phyloP scores from a whole-genome alignment of 768 basidiomycete species.

The Amanita rimosa region DNA sequence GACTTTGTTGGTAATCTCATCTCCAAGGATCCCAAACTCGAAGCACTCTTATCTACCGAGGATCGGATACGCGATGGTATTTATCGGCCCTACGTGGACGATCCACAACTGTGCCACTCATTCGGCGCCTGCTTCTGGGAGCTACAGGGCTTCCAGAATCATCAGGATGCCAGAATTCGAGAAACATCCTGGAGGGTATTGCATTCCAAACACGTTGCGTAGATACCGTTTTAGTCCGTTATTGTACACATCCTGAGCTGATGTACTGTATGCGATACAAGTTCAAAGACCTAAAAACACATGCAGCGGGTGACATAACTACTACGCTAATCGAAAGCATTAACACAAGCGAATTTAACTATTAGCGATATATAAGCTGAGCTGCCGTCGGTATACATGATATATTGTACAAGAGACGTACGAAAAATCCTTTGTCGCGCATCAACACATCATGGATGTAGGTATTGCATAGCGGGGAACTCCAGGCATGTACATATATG shows the following conservation, averaged over 20 bases:
- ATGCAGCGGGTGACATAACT: not conserved
- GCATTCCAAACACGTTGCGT: constrained; percentile 29
- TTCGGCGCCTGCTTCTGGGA: constrained; percentile 88
- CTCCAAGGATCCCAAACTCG: constrained; percentile 68
- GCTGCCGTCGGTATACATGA: constrained; percentile 9
- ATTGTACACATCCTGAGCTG: not conserved
- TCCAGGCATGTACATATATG: constrained; percentile 31
- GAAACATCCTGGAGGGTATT: constrained; percentile 51
- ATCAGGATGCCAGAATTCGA: constrained; percentile 61
- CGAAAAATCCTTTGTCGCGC: not conserved
- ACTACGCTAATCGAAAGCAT: constrained; percentile 1
- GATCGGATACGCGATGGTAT: constrained; percentile 79
- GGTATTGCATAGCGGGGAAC: constrained; percentile 15
- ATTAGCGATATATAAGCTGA: constrained; percentile 4
- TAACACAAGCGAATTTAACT: constrained; percentile 3
- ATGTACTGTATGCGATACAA: not conserved
- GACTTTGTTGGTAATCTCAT: constrained; percentile 66
- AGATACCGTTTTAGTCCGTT: constrained; percentile 6
- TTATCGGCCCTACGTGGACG: constrained; percentile 78
- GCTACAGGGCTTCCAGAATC: constrained; percentile 48
- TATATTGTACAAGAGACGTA: not conserved
- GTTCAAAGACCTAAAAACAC: constrained; percentile 4
- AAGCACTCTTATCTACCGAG: constrained; percentile 76
- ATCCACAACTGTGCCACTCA: constrained; percentile 74
- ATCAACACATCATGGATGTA: constrained; percentile 10